phyloP scores from a whole-genome alignment of 768 basidiomycete species.

The Serendipita indica region DNA sequence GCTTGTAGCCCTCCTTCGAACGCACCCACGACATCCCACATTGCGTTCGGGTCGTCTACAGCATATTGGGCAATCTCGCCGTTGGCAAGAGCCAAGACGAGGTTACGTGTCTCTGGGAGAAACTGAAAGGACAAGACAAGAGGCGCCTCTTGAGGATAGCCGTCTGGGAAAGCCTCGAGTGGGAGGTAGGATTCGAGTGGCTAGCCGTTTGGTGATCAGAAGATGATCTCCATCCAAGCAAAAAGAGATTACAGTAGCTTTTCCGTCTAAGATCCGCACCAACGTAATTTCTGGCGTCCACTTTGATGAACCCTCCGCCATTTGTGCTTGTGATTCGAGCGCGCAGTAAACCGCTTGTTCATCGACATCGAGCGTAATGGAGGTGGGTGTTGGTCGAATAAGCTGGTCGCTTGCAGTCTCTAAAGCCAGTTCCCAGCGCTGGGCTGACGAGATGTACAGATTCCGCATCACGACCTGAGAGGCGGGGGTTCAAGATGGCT shows the following conservation, averaged over 20 bases:
- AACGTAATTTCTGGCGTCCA: too few relatives aligned
- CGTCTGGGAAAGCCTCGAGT: neutral
- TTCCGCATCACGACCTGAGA: neutral
- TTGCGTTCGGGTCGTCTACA: constrained; percentile 21
- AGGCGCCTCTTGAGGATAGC: neutral
- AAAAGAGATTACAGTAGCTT: too few relatives aligned
- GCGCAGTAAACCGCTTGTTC: neutral
- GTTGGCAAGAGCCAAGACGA: constrained; percentile 52
- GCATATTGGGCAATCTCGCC: constrained; percentile 71
- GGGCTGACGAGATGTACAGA: neutral
- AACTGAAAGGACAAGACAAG: constrained; percentile 47
- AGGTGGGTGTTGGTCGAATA: neutral
- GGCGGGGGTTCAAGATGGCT: neutral
- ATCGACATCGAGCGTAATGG: neutral
- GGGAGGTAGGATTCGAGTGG: too few relatives aligned
- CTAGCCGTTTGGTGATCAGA: too few relatives aligned
- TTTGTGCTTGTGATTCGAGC: too few relatives aligned
- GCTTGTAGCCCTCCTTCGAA: constrained; percentile 73
- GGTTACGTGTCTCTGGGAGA: constrained; percentile 50
- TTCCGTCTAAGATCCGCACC: too few relatives aligned
- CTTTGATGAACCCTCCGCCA: too few relatives aligned
- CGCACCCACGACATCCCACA: constrained; percentile 74
- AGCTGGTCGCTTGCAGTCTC: neutral
- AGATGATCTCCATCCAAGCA: too few relatives aligned
- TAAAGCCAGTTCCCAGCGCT: neutral